Evolutionary conservation across 345 rosid genomes (phyloP).

Genomic region (Ceriops tagal): DNA sequence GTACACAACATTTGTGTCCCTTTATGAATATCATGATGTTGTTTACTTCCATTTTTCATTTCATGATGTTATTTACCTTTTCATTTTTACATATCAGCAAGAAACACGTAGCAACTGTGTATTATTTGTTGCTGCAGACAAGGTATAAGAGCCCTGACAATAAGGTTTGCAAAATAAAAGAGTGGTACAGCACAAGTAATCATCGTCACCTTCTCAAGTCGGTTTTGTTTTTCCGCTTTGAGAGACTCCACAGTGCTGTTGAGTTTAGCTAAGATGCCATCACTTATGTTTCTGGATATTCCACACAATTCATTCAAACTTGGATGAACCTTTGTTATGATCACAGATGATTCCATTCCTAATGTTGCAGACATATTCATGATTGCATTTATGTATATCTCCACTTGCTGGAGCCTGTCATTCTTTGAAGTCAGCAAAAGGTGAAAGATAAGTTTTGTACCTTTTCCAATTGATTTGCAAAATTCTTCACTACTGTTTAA

Average conservation of each 20-base stretch:
- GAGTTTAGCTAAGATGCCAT: conserved; percentile 70
- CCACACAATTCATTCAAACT: conserved; percentile 86
- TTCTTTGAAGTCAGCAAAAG: conserved; percentile 41
- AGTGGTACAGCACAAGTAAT: conserved; percentile 7
- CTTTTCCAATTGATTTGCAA: not conserved
- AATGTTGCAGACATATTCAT: conserved; percentile 60
- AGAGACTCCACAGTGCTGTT: conserved; percentile 74
- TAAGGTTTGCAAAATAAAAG: conserved; percentile 14
- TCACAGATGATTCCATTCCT: conserved; percentile 94
- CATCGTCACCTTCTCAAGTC: conserved; percentile 77
- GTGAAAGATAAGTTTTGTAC: not conserved
- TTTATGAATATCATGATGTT: conserved; percentile 5
- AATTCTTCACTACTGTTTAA: not conserved
- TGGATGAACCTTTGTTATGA: conserved; percentile 93
- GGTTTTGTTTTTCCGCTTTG: conserved; percentile 67
- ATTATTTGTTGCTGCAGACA: not conserved
- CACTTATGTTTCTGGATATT: conserved; percentile 89
- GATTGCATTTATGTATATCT: conserved; percentile 58
- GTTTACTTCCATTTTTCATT: conserved; percentile 3
- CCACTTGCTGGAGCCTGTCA: conserved; percentile 85
- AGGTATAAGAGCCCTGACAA: not conserved
- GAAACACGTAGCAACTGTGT: not conserved
- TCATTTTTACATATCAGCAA: not conserved
- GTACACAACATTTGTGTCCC: not conserved
- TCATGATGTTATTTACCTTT: conserved; percentile 1